Evolutionary conservation across 148 eudicot genomes (phyloP).

Genomic region (Rheum nobile): DNA sequence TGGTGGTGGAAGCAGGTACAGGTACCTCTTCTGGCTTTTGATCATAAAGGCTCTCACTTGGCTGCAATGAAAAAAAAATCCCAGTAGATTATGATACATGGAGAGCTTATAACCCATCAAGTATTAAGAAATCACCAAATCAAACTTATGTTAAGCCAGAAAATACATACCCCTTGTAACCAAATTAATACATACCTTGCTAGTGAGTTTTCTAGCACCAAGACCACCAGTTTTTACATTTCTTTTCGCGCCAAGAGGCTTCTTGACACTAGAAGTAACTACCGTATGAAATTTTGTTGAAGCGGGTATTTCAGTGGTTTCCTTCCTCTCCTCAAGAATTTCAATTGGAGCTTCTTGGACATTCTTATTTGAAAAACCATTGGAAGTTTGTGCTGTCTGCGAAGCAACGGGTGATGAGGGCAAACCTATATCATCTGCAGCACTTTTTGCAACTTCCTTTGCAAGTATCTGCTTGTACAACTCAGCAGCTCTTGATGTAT

Average conservation of each 20-base stretch:
- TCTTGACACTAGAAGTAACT: constrained; percentile 43
- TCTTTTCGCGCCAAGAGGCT: constrained; percentile 82
- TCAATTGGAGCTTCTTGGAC: constrained; percentile 36
- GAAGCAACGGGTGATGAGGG: constrained; percentile 80
- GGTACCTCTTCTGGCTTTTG: constrained; percentile 93
- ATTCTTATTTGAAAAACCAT: constrained; percentile 43
- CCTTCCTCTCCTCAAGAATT: constrained; percentile 30
- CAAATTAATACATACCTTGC: constrained; percentile 37
- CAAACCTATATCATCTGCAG: constrained; percentile 47
- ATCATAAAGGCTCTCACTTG: constrained; percentile 84
- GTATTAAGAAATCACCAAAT: background rate
- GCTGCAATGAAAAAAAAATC: constrained; percentile 31
- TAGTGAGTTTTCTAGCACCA: constrained; percentile 89
- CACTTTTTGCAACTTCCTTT: constrained; percentile 92
- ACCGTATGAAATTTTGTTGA: constrained; percentile 44
- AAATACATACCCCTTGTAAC: background rate
- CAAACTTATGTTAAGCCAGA: background rate
- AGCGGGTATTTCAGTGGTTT: constrained; percentile 31
- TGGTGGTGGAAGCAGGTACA: constrained; percentile 53
- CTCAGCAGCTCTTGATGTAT: constrained; percentile 95
- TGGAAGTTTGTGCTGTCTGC: constrained; percentile 37
- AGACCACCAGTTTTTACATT: constrained; percentile 82
- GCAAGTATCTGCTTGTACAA: constrained; percentile 76
- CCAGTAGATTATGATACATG: background rate
- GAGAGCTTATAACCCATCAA: background rate